Base-by-base conservation (phyloP, 768 basidiomycete species). In the Paxillus involutus region DNA sequence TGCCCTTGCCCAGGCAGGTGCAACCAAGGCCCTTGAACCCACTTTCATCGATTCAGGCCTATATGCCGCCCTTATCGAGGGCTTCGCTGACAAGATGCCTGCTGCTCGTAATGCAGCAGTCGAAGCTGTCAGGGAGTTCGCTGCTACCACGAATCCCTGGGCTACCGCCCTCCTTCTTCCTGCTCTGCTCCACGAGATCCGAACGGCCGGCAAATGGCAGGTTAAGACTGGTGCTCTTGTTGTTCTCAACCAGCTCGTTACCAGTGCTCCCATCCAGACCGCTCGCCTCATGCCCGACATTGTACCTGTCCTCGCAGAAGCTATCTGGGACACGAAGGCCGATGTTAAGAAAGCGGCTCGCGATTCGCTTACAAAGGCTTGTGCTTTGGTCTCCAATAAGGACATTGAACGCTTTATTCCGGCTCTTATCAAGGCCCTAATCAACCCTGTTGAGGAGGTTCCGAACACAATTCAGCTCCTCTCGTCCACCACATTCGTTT, bases 371-470 rank as follows among this genome's bases (percentile, higher is more conserved):
- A 91, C 91, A 64, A 95, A 94, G 80, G 88, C 94, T 60, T 93
- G 91, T 65, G 92, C 92, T 66, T 79, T 98, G 61, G 84, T 97
- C 61, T 94, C 94, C 63, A 98, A 98, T 88, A 98, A 97, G 87
- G 95, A 96, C 77, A 94, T 92, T 55, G 89, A 91, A 84, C 86
- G 85, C 76, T 97, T 90, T 79, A 93, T 98, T 81, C 93, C 92
- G 64, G 95, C 95, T 72, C 86, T 99, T 67, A 95, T 98, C 75
- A 94, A 96, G 74, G 89, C 93, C 72, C 81, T 98, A 69, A 94
- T 98, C 77, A 95, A 99, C 82, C 97, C 97, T 65, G 94, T 97
- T 60, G 96, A 99, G 80, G 97, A 99, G 85, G 95, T 98, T 54
- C 91, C 95, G 66, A 88, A 85, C 65, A 97, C 94, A 67, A 91